Evolutionary conservation across 176 grass and related monocot genomes (phyloP).

Genomic region (Alloteropsis semialata): DNA sequence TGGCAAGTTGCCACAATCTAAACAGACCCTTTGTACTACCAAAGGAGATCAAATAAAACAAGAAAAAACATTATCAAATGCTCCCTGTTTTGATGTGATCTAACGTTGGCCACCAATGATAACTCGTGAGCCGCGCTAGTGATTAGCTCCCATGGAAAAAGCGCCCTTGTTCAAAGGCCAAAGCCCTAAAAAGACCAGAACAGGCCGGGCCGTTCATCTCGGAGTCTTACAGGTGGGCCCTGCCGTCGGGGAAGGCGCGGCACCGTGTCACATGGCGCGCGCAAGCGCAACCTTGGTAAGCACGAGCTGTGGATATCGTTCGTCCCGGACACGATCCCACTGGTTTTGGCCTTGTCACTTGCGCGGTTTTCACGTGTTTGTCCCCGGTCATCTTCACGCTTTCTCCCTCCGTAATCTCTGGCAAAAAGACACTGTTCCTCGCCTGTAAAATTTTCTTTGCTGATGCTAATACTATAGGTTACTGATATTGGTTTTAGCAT

Average conservation of each 20-base stretch:
- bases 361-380: constrained; percentile 31
- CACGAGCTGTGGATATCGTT: constrained; percentile 21
- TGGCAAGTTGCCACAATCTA: no score
- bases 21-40: no score
- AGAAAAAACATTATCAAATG: no score
- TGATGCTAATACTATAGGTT: no score
- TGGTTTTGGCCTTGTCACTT: constrained; percentile 33
- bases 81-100: constrained; percentile 3
- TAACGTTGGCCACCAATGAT: constrained; percentile 20
- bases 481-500: no score
- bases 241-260: not conserved
- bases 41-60: not conserved
- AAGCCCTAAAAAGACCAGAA: not conserved
- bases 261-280: constrained; percentile 45
- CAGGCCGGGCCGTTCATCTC: not conserved
- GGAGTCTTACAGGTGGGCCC: not conserved
- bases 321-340: constrained; percentile 32
- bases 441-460: not conserved
- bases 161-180: not conserved
- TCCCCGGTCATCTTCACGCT: not conserved
- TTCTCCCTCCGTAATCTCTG: not conserved
- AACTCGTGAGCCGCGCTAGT: not conserved
- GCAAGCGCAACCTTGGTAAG: not conserved
- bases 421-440: not conserved
- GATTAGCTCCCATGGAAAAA: not conserved